phyloP scores from a whole-genome alignment of 139 green algal species.

The Chlorella vulgaris region DNA sequence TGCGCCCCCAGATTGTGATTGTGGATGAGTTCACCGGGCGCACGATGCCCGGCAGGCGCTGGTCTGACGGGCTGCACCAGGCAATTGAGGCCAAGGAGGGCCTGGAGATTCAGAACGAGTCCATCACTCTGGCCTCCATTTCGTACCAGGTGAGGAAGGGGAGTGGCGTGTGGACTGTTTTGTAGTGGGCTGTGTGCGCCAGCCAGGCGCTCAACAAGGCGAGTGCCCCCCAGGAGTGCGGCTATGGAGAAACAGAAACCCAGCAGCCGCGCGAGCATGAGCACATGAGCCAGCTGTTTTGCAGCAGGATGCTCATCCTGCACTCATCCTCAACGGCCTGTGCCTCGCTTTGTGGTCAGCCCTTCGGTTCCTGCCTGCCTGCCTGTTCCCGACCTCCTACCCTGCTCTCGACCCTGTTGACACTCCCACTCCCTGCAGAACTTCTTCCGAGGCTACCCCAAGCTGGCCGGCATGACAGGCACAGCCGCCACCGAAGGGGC shows the following conservation, averaged over 20 bases:
- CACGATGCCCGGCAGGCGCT: conserved; percentile 93
- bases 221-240: too few relatives aligned
- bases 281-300: neutral
- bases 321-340: too few relatives aligned
- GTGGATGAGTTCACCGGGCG: conserved; percentile 98
- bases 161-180: neutral
- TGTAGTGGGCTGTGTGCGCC: too few relatives aligned
- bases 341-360: neutral
- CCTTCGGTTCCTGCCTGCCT: neutral
- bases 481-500: conserved; percentile 94
- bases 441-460: conserved; percentile 82
- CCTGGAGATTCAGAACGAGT: conserved; percentile 96
- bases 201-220: too few relatives aligned
- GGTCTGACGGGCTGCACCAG: conserved; percentile 93
- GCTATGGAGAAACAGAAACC: too few relatives aligned
- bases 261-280: too few relatives aligned
- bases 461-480: conserved; percentile 87
- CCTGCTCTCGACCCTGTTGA: too few relatives aligned
- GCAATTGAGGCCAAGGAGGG: conserved; percentile 98
- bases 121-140: conserved; percentile 92
- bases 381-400: neutral
- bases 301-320: too few relatives aligned
- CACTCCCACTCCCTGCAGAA: conserved; percentile 59
- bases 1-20: conserved; percentile 81
- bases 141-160: conserved; percentile 84